Percentiles rank a stretch among this genome's conserved stretches.
These are phyloP conservation scores for Phytophthora crassamura DNA, from an alignment of 352 stramenopile genomes.

Conservation along the genomic window DNA sequence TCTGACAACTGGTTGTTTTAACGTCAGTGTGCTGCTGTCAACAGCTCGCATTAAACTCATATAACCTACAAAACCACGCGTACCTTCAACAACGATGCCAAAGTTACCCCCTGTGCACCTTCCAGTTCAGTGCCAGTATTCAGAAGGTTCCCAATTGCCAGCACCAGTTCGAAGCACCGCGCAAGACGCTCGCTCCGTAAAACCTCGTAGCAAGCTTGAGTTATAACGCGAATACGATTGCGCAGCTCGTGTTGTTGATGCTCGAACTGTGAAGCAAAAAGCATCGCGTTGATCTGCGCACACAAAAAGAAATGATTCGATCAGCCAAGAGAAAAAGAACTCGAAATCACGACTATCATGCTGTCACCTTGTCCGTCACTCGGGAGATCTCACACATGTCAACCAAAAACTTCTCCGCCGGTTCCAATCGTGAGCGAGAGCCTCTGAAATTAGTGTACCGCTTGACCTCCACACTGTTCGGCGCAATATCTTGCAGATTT, in stretches of 20 bases:
- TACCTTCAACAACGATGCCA: conserved; percentile 82
- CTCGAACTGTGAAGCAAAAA: conserved; percentile 75
- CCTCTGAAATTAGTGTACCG: conserved; percentile 76
- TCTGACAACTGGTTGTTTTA: conserved; percentile 60
- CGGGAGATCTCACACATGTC: conserved; percentile 75
- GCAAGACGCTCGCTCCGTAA: conserved; percentile 74
- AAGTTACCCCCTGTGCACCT: conserved; percentile 68
- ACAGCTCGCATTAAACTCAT: neutral
- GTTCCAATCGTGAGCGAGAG: conserved; percentile 53
- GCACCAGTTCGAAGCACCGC: conserved; percentile 76
- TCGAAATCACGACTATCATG: neutral
- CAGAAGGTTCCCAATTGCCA: conserved; percentile 78
- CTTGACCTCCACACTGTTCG: conserved; percentile 68
- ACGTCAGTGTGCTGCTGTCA: too few relatives aligned
- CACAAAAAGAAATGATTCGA: conserved; percentile 2
- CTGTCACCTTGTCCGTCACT: conserved; percentile 72
- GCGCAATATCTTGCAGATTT: conserved; percentile 72
- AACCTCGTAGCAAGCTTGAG: conserved; percentile 69
- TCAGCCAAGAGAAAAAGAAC: conserved; percentile 1
- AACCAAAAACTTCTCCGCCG: conserved; percentile 71
- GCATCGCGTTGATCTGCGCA: conserved; percentile 65
- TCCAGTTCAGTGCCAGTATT: conserved; percentile 79
- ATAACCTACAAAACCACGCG: neutral
- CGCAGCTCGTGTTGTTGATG: conserved; percentile 60
- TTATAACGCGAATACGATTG: conserved; percentile 55